A percentile compares a stretch with the other conserved stretches of the same genome.
Evolutionary conservation across 306 rosid species (phyloP).

Genomic region (Neltuma alba): DNA sequence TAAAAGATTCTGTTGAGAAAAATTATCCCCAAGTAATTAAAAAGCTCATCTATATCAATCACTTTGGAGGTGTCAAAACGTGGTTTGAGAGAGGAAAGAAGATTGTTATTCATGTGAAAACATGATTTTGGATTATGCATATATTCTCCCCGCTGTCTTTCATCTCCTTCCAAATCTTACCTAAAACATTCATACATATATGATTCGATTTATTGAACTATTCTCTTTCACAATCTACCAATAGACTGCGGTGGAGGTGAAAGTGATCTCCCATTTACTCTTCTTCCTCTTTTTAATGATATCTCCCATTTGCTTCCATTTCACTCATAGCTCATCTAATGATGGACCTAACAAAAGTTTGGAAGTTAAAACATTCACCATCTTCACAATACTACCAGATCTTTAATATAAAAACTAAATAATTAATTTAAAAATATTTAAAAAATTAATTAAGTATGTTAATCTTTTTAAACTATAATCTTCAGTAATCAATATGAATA

Average conservation of each 20-base stretch:
- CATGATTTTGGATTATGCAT: not conserved
- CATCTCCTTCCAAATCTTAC: not conserved
- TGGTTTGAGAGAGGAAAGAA: not conserved
- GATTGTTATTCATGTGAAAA: not conserved
- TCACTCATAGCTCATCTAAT: not conserved
- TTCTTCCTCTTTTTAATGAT: accelerated
- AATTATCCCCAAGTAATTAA: not conserved
- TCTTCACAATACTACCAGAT: not conserved
- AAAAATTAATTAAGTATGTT: no score
- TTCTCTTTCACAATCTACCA: not conserved
- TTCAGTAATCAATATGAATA: no score
- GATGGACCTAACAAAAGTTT: not conserved
- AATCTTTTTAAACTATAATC: no score
- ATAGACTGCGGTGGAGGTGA: no score
- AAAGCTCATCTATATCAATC: no score
- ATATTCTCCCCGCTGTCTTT: not conserved
- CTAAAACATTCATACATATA: not conserved
- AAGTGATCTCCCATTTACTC: not conserved
- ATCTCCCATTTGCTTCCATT: not conserved
- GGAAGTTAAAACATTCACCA: not conserved
- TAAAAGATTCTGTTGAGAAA: not conserved
- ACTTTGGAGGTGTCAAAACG: not conserved
- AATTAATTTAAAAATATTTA: no score
- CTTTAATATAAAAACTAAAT: no score
- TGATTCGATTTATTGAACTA: no score